A percentile compares a stretch with the other conserved stretches of the same genome.
These are phyloP conservation scores for Poterioochromonas sp. DNA, from an alignment of 352 stramenopile species.

Conservation along the genomic window DNA sequence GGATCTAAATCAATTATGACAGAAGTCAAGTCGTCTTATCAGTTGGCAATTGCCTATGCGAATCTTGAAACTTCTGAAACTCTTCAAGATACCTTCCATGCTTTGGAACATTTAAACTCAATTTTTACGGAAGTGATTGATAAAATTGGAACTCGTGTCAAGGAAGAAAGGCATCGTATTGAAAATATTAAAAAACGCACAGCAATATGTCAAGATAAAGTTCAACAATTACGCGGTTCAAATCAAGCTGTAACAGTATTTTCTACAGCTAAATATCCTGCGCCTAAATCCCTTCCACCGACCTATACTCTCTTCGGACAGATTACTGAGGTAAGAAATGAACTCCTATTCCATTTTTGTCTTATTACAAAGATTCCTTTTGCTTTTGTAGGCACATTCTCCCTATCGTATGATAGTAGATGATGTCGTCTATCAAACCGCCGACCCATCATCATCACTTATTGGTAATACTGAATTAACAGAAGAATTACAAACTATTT, in stretches of 20 bases:
- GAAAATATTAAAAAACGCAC: constrained; percentile 2
- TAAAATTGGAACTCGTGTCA: constrained; percentile 15
- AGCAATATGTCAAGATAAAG: not conserved
- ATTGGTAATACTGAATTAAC: not conserved
- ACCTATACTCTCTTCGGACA: not conserved
- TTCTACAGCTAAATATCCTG: constrained; percentile 29
- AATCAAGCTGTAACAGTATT: constrained; percentile 25
- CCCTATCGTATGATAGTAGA: not conserved
- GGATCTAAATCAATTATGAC: too few relatives aligned
- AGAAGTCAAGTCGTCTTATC: too few relatives aligned
- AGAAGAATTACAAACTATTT: not conserved
- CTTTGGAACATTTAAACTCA: constrained; percentile 3
- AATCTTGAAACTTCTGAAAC: not conserved
- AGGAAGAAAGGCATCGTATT: not conserved
- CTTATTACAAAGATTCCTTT: not conserved
- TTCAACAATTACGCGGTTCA: constrained; percentile 12
- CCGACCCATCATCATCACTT: not conserved
- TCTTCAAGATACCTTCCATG: constrained; percentile 8
- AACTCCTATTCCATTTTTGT: not conserved
- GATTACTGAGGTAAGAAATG: not conserved
- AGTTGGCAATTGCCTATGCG: not conserved
- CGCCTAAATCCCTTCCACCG: not conserved
- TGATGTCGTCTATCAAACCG: constrained; percentile 8
- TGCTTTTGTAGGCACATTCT: not conserved
- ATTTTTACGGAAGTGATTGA: not conserved